Evolutionary conservation across 179 eudicot genomes (phyloP).

Genomic region (Corrigiola litoralis): DNA sequence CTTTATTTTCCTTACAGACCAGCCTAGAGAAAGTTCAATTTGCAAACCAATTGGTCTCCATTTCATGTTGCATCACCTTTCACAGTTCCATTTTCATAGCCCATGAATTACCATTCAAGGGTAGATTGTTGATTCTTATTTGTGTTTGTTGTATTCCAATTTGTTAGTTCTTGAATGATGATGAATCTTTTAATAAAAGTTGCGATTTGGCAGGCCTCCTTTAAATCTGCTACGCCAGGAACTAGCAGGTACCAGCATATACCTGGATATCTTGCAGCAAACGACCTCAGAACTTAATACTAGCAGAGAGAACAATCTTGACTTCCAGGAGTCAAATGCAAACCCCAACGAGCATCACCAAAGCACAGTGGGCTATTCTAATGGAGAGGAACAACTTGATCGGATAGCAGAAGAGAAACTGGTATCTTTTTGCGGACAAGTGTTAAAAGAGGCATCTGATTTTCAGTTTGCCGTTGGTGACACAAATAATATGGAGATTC

Average conservation of each 20-base stretch:
- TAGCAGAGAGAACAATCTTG: conserved; percentile 22
- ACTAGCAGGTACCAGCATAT: conserved; percentile 83
- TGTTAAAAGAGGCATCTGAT: conserved; percentile 89
- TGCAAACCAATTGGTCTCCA: neutral
- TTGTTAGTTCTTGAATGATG: conserved; percentile 8
- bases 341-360: conserved; percentile 7
- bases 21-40: neutral
- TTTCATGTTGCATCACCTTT: neutral
- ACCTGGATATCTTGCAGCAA: conserved; percentile 85
- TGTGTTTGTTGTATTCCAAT: neutral
- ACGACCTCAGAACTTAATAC: conserved; percentile 49
- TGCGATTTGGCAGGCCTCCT: conserved; percentile 68
- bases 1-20: neutral
- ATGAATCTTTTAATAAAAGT: conserved; percentile 10
- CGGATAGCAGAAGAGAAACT: conserved; percentile 82
- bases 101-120: neutral
- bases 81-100: neutral
- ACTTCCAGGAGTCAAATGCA: conserved; percentile 16
- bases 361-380: conserved; percentile 12
- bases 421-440: conserved; percentile 83
- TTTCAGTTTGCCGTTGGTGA: conserved; percentile 74
- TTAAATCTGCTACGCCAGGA: conserved; percentile 95
- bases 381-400: conserved; percentile 48
- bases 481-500: conserved; percentile 76
- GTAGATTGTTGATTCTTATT: neutral